phyloP scores from a whole-genome alignment of 345 rosid species.

The Eutrema heterophyllum region DNA sequence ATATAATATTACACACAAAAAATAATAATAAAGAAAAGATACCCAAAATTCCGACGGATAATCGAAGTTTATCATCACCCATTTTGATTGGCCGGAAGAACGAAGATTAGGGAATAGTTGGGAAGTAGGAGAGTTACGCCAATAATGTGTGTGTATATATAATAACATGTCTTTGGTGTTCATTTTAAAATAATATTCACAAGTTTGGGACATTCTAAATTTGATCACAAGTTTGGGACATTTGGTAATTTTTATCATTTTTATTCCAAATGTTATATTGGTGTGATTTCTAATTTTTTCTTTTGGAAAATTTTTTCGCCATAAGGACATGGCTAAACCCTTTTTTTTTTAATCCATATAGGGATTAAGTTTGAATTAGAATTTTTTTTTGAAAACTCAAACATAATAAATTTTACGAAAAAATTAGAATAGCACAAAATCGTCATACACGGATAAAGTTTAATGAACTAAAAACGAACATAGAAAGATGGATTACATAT shows the following conservation, averaged over 20 bases:
- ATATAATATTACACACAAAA: neutral
- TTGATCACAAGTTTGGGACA: conserved; percentile 22
- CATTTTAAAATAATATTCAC: conserved; percentile 10
- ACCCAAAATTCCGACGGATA: conserved; percentile 70
- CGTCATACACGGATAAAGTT: neutral
- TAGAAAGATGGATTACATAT: neutral
- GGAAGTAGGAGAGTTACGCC: conserved; percentile 11
- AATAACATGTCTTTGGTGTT: conserved; percentile 6
- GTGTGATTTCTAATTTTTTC: neutral
- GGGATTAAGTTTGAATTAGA: neutral
- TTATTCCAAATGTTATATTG: neutral
- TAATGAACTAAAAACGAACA: neutral
- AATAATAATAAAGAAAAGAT: neutral
- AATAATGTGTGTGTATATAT: conserved; percentile 1
- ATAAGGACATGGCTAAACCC: neutral
- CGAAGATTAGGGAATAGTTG: neutral
- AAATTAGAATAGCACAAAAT: neutral
- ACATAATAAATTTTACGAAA: neutral
- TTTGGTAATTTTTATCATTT: neutral
- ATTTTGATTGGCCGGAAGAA: conserved; percentile 31
- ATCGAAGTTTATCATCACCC: conserved; percentile 51
- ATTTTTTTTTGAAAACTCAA: neutral
- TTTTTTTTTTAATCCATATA: neutral
- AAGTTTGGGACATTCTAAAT: conserved; percentile 17
- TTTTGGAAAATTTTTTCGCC: too few relatives aligned